Base-by-base conservation (phyloP, 768 basidiomycete genomes). In the Termitomyces sp. region DNA sequence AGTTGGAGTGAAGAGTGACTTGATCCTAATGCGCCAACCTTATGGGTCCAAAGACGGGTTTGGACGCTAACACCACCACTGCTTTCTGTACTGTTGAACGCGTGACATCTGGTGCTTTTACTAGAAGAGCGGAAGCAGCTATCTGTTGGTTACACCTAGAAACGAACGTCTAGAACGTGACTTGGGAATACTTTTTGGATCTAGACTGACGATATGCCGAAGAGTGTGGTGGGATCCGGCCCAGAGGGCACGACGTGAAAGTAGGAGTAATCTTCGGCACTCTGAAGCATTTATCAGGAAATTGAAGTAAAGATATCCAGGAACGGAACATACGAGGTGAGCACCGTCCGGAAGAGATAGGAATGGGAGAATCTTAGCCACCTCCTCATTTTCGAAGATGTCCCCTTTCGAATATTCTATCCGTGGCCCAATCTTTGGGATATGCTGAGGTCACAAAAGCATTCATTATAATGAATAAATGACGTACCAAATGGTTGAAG, bases 21-120 rank as follows among this genome's bases (percentile, higher is more conserved):
- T 14, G 5, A 51, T 37, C 11, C n/a, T 26, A 8, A 35, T 15
- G 17, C 30, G 8, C 53, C 28, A 45, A 89, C 88, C 95, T 84
- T 71, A 98, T 92, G 10, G 94, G 93, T 12, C 97, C 97, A 65
- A 96, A 96, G 2, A 95, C 82, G 0, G 94, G 93, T 66, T 91
- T 90, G 12, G 87, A 83, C 3, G 93, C 94, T 37, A 99, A 77
- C 3, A 99, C 91, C 0, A 98, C 93, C 3, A 99, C 91, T 0
- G 97, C 95, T 68, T 98, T 99, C 70, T 99, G 97, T 0, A 99
- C 97, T 9, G 88, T 98, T 5, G 90, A 93, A 15, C 97, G 85
- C 5, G 97, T 98, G 17, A 98, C 91, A 60, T 97, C 95, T 2
- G 82, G 75, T 40, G 84, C 80, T 66, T 87, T 89, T 47, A 89